These are phyloP conservation scores for Chrysoporthe austroafricana DNA, from an alignment of 2,329 filamentous ascomycete genomes.

Conservation along the genomic window DNA sequence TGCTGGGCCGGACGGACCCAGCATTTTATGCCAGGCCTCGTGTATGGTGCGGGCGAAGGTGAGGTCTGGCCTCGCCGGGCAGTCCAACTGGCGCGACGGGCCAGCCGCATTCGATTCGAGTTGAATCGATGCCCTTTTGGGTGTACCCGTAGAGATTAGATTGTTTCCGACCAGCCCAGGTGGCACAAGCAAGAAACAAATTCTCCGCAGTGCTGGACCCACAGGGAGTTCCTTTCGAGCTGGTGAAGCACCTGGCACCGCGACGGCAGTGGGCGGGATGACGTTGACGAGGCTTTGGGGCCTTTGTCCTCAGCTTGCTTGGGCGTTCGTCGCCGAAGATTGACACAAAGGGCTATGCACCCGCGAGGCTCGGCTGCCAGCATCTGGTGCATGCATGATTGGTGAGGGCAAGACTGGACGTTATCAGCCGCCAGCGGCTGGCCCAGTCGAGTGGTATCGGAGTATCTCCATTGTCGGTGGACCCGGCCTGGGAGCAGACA, in stretches of 20 bases:
- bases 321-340: constrained; percentile 1
- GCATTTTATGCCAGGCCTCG: neutral
- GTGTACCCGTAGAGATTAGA: neutral
- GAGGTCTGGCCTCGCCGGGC: neutral
- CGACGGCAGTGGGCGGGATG: constrained; percentile 1
- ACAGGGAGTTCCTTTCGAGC: neutral
- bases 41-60: neutral
- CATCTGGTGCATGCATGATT: neutral
- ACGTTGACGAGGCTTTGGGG: neutral
- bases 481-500: constrained; percentile 1
- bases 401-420: neutral
- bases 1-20: neutral
- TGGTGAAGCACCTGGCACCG: neutral
- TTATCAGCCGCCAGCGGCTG: neutral
- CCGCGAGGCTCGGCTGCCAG: neutral
- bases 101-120: neutral
- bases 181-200: constrained; percentile 11
- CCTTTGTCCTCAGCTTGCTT: neutral
- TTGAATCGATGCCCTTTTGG: neutral
- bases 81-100: neutral
- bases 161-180: neutral
- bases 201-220: constrained; percentile 7
- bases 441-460: neutral
- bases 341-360: neutral
- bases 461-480: constrained; percentile 4